A percentile compares a stretch with the other conserved stretches of the same genome.
These are phyloP conservation scores for Agrocybe praecox DNA, from an alignment of 768 basidiomycete species.

Conservation along the genomic window DNA sequence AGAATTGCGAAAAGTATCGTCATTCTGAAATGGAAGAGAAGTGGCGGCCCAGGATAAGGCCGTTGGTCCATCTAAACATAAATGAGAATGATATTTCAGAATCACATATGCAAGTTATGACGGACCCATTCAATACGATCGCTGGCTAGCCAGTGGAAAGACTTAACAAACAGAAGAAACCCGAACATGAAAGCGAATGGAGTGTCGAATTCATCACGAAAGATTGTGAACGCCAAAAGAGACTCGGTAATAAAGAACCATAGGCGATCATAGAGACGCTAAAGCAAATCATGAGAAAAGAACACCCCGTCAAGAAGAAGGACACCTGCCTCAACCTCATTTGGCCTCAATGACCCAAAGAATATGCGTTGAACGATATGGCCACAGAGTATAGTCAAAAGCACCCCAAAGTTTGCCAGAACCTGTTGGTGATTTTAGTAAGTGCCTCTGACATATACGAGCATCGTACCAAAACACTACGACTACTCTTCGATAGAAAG, in stretches of 20 bases:
- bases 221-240: conserved; percentile 94
- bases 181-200: conserved; percentile 93
- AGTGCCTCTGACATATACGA: conserved; percentile 1
- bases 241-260: conserved; percentile 99
- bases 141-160: conserved; percentile 96
- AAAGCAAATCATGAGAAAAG: background rate
- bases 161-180: conserved; percentile 92
- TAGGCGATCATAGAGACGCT: conserved; percentile 94
- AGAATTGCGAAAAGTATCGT: conserved; percentile 72
- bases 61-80: conserved; percentile 92
- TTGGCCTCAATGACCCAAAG: conserved; percentile 85
- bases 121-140: conserved; percentile 96
- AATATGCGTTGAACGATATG: conserved; percentile 84
- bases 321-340: conserved; percentile 81
- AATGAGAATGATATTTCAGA: conserved; percentile 8
- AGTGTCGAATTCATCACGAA: conserved; percentile 93
- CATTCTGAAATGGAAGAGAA: conserved; percentile 87
- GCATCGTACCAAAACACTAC: conserved; percentile 81
- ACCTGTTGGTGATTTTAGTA: conserved; percentile 49
- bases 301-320: background rate
- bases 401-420: conserved; percentile 87
- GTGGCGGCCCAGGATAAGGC: conserved; percentile 81
- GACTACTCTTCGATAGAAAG: conserved; percentile 88
- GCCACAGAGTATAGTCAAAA: conserved; percentile 75
- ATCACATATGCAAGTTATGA: background rate